Evolutionary conservation across 2,329 filamentous ascomycete genomes (phyloP).

Genomic region (Gnomoniopsis smithogilvyi): DNA sequence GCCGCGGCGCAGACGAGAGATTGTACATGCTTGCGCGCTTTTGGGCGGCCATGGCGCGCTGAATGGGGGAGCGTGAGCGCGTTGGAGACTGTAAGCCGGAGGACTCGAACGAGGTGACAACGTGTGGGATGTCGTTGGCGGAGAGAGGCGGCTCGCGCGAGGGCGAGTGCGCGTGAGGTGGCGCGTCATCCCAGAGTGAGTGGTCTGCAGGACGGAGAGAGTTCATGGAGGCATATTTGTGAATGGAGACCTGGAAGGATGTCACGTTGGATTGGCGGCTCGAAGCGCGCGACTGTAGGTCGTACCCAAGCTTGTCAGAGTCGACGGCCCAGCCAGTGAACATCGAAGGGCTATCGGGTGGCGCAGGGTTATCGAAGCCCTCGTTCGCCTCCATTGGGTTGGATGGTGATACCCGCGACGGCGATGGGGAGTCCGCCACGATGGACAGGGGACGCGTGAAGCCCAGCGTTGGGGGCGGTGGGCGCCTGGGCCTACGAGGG

Average conservation of each 20-base stretch:
- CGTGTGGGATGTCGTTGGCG: slow-evolving; percentile 20
- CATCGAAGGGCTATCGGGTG: slow-evolving; percentile 22
- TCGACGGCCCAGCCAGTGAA: slow-evolving; percentile 20
- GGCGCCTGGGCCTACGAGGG: slow-evolving; percentile 25
- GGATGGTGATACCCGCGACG: slow-evolving; percentile 13
- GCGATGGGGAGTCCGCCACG: slow-evolving; percentile 46
- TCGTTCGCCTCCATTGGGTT: slow-evolving; percentile 8
- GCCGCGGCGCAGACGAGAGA: slow-evolving; percentile 12
- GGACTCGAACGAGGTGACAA: slow-evolving; percentile 31
- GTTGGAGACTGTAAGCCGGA: slow-evolving; percentile 15
- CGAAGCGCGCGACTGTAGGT: background rate
- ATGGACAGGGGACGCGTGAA: slow-evolving; percentile 52
- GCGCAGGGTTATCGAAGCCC: slow-evolving; percentile 5
- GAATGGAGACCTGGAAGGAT: slow-evolving; percentile 10
- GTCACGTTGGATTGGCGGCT: slow-evolving; percentile 6
- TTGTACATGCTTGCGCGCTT: slow-evolving; percentile 21
- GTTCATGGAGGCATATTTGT: slow-evolving; percentile 29
- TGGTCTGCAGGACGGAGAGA: slow-evolving; percentile 26
- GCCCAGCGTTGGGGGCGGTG: slow-evolving; percentile 44
- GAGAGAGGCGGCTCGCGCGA: background rate
- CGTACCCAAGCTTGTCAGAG: slow-evolving; percentile 2
- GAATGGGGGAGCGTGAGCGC: slow-evolving; percentile 14
- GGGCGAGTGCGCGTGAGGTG: background rate
- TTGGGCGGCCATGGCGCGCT: slow-evolving; percentile 16
- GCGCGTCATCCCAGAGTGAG: slow-evolving; percentile 1